Evolutionary conservation across 495 filamentous ascomycete genomes (phyloP).

Genomic region (Cercophora scortea): DNA sequence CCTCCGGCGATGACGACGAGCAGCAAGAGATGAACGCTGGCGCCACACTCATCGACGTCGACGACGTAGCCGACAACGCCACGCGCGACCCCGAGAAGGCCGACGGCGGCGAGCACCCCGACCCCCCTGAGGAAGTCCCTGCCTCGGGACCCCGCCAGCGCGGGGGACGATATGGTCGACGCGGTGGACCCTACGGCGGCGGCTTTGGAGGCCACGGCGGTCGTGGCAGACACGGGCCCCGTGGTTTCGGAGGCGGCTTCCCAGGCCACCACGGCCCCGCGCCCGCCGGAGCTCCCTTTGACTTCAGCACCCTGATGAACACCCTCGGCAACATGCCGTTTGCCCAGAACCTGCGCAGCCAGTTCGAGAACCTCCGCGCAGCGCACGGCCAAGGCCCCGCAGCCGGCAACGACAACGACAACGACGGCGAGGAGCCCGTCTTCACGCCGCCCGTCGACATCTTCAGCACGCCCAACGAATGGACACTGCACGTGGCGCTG

Average conservation of each 20-base stretch:
- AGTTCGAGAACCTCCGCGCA: conserved; percentile 19
- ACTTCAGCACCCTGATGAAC: conserved; percentile 30
- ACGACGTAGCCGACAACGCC: too few relatives aligned
- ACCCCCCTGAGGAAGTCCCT: conserved; percentile 20
- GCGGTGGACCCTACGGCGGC: conserved; percentile 10
- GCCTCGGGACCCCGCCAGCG: neutral
- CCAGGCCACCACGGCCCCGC: neutral
- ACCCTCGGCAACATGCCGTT: conserved; percentile 32
- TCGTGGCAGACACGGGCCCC: conserved; percentile 5
- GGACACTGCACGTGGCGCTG: conserved; percentile 62
- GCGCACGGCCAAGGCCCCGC: neutral
- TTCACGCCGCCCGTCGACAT: conserved; percentile 64
- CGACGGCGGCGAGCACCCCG: conserved; percentile 10
- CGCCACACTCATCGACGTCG: neutral
- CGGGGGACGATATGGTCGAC: neutral
- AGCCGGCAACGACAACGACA: neutral
- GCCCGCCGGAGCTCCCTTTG: conserved; percentile 5
- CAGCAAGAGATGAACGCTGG: conserved; percentile 9
- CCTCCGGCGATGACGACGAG: conserved; percentile 10
- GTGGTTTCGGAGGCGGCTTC: neutral
- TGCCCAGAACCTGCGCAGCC: conserved; percentile 31
- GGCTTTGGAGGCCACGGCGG: conserved; percentile 7
- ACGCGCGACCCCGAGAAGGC: conserved; percentile 8
- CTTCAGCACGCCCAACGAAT: conserved; percentile 58
- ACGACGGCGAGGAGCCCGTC: conserved; percentile 10